Conservation (phyloP, 1,284 basidiomycete species). For the Vanrija sp. region DNA sequence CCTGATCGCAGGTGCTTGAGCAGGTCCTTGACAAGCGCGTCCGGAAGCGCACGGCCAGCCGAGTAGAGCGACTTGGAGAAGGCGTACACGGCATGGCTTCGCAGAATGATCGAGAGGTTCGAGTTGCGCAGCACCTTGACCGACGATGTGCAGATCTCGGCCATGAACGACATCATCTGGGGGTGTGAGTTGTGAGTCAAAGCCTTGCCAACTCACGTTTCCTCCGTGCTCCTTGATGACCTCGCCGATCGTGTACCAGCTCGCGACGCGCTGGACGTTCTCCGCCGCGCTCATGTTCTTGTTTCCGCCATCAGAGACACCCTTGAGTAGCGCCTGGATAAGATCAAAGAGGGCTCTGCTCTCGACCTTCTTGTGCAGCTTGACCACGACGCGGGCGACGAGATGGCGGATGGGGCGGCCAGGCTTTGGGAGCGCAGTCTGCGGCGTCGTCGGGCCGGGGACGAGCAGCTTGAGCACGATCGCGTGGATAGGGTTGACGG, state of each 20-base stretch:
- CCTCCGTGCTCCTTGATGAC: constrained; percentile 77
- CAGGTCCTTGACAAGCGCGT: constrained; percentile 73
- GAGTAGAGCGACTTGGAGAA: constrained; percentile 71
- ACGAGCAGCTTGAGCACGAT: constrained; percentile 42
- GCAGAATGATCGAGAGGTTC: constrained; percentile 71
- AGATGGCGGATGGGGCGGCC: constrained; percentile 80
- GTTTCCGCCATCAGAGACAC: constrained; percentile 52
- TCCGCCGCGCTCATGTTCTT: constrained; percentile 55
- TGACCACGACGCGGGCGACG: constrained; percentile 69
- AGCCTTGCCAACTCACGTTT: constrained; percentile 57
- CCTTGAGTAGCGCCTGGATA: constrained; percentile 70
- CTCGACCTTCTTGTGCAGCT: constrained; percentile 76
- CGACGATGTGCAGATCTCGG: constrained; percentile 67
- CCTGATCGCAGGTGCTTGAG: constrained; percentile 74
- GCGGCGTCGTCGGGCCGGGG: constrained; percentile 15
- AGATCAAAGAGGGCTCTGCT: constrained; percentile 81
- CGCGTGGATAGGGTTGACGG: constrained; percentile 32
- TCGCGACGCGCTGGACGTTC: constrained; percentile 58
- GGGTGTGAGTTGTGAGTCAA: neutral
- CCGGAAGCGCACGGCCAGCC: constrained; percentile 77
- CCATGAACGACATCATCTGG: constrained; percentile 91
- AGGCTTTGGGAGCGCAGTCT: constrained; percentile 60
- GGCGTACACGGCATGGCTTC: constrained; percentile 73
- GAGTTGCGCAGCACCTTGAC: constrained; percentile 64
- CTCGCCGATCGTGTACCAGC: constrained; percentile 72